Base-by-base conservation (phyloP, 108 stramenopile species). In the Skeletonema tropicum region DNA sequence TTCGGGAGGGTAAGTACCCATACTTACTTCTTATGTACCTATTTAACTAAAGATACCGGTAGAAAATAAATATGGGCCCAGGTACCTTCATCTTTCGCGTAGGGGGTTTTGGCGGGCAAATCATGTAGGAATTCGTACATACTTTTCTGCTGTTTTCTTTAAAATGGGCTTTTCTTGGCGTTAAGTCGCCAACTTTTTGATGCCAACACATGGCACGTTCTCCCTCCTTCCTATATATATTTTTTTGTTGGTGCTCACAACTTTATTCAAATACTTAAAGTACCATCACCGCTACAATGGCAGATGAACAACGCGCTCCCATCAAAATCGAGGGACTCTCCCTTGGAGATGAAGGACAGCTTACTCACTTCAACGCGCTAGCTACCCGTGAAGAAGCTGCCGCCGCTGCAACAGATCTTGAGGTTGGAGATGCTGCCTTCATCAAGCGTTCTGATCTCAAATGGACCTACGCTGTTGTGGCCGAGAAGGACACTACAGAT, bases 391-490 rank as follows among this genome's bases (percentile, higher is more conserved):
- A 78, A 66, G 68, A 64, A 19, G 77, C 77, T 25, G 65, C 64
- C 4, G 41, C 35, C 35, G 70, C 64, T 13, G 77, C 77, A 26
- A 57, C 55, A 36, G 32, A 41, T 46, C 65, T 78, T 32, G 32
- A 48, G 29, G 66, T 61, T 3, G 70, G 70, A 25, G 77, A 78
- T 52, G 77, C 77, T 12, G 77, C 77, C 32, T 78, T 78, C 77
- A 78, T 78, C 70, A 78, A 71, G 60, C 70, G 77, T 26, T 78
- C 77, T 10, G 77, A 78, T 67, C 33, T 78, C 46, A 78, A 78
- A 59, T 78, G 77, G 77, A 78, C 77, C 2, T 78, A 78, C 46
- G 77, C 77, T 13, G 33, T 71, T 31, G 45, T 78, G n/a, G 71
- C 70, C 35, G 77, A 71, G 31, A 66, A 63, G 45, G 52, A 9